A percentile compares a stretch with the other conserved stretches of the same genome.
phyloP scores from a whole-genome alignment of 2,329 filamentous ascomycete genomes.

The Trichoderma pleuroti region DNA sequence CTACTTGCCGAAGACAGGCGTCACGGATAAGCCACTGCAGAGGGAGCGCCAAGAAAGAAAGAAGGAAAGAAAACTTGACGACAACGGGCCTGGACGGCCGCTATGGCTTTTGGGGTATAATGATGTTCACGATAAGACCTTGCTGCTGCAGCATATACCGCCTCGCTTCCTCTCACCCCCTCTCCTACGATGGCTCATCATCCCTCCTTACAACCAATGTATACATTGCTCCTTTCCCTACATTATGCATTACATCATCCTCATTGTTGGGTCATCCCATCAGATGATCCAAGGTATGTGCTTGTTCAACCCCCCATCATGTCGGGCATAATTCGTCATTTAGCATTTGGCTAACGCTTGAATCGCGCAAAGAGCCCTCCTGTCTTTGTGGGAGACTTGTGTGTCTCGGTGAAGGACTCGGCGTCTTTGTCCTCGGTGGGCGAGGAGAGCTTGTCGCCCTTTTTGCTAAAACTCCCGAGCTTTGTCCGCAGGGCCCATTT shows the following conservation, averaged over 20 bases:
- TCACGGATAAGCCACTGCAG: constrained; percentile 22
- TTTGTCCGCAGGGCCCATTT: constrained; percentile 47
- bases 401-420: constrained; percentile 20
- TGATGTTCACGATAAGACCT: not conserved
- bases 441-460: constrained; percentile 24
- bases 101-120: constrained; percentile 11
- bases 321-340: not conserved
- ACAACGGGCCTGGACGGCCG: not conserved
- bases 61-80: not conserved
- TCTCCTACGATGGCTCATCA: not conserved
- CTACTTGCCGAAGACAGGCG: constrained; percentile 46
- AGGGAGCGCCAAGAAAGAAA: not conserved
- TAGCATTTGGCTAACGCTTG: constrained; percentile 34
- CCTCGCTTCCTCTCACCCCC: not conserved
- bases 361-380: constrained; percentile 43
- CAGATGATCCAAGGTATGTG: constrained; percentile 10
- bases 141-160: not conserved
- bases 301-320: not conserved
- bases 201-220: not conserved
- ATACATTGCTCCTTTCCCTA: not conserved
- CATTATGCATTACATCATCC: constrained; percentile 10
- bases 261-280: constrained; percentile 2
- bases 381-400: constrained; percentile 33
- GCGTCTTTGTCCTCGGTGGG: constrained; percentile 22
- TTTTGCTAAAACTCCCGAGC: constrained; percentile 35